These are phyloP conservation scores for Alternaria hordeiaustralica DNA, from an alignment of 2,329 filamentous ascomycete species.

Conservation along the genomic window DNA sequence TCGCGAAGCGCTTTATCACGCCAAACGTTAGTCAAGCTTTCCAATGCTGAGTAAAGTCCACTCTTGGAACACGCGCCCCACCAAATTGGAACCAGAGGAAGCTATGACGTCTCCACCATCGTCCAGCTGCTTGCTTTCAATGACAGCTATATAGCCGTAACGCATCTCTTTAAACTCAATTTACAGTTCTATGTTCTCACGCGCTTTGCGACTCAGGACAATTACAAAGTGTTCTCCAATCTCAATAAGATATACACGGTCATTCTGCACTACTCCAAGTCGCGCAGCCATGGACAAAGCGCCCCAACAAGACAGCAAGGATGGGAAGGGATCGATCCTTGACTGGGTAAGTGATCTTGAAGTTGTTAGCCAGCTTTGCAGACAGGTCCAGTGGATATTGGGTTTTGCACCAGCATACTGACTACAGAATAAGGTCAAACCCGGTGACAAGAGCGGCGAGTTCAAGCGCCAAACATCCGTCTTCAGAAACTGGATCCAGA, in stretches of 20 bases:
- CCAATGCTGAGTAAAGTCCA: slow-evolving; percentile 37
- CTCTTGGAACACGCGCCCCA: slow-evolving; percentile 14
- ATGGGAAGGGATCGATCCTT: slow-evolving; percentile 1
- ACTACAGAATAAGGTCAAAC: slow-evolving; percentile 5
- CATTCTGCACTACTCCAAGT: slow-evolving; percentile 18
- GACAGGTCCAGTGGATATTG: not conserved
- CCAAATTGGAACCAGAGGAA: slow-evolving; percentile 11
- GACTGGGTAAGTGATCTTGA: slow-evolving; percentile 4
- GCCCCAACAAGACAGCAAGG: not conserved
- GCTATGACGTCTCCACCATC: slow-evolving; percentile 28
- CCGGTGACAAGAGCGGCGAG: slow-evolving; percentile 79
- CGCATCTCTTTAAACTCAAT: not conserved
- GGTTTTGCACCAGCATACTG: not conserved
- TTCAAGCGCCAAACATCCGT: slow-evolving; percentile 87
- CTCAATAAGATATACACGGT: slow-evolving; percentile 10
- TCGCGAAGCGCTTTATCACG: slow-evolving; percentile 9
- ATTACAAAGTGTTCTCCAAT: slow-evolving; percentile 20
- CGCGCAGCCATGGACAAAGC: slow-evolving; percentile 23
- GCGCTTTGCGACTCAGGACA: slow-evolving; percentile 20
- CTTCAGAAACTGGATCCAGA: slow-evolving; percentile 82
- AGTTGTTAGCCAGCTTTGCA: not conserved
- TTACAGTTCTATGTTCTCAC: slow-evolving; percentile 22
- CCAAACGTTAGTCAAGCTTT: slow-evolving; percentile 33
- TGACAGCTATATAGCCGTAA: slow-evolving; percentile 31
- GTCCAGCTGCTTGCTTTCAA: slow-evolving; percentile 19